A percentile compares a stretch with the other conserved stretches of the same genome.
These are phyloP conservation scores for Arthrobotrys megalospora DNA, from an alignment of 2,329 filamentous ascomycete genomes.

Conservation along the genomic window DNA sequence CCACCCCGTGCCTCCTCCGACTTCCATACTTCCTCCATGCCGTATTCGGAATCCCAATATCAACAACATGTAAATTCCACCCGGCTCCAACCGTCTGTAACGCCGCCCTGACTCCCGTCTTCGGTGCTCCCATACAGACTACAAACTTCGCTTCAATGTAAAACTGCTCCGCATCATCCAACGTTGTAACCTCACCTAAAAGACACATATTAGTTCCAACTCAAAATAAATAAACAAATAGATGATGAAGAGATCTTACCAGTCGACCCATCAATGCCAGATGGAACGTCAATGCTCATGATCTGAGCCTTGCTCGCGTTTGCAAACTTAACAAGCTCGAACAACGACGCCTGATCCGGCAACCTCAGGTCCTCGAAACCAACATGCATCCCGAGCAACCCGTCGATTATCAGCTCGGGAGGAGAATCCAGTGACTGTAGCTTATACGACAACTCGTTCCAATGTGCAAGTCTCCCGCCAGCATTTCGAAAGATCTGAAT, in stretches of 20 bases:
- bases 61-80: constrained; percentile 87
- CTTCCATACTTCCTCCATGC: constrained; percentile 89
- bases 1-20: constrained; percentile 84
- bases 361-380: constrained; percentile 90
- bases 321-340: constrained; percentile 93
- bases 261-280: constrained; percentile 84
- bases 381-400: constrained; percentile 86
- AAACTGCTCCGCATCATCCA: constrained; percentile 81
- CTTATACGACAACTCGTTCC: constrained; percentile 73
- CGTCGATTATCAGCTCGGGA: constrained; percentile 88
- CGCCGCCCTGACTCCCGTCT: constrained; percentile 84
- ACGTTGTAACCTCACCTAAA: constrained; percentile 70
- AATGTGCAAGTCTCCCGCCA: constrained; percentile 79
- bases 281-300: constrained; percentile 90
- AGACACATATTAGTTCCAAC: constrained; percentile 58
- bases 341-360: constrained; percentile 85
- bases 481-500: constrained; percentile 86
- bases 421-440: constrained; percentile 74
- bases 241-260: constrained; percentile 74
- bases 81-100: constrained; percentile 69
- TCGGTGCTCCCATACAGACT: constrained; percentile 87
- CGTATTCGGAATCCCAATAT: constrained; percentile 85
- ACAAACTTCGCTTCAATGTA: constrained; percentile 87
- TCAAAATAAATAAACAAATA: not conserved
- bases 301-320: constrained; percentile 88